Conservation (phyloP, 2,329 filamentous ascomycete species). For the Curvularia spicifera region DNA sequence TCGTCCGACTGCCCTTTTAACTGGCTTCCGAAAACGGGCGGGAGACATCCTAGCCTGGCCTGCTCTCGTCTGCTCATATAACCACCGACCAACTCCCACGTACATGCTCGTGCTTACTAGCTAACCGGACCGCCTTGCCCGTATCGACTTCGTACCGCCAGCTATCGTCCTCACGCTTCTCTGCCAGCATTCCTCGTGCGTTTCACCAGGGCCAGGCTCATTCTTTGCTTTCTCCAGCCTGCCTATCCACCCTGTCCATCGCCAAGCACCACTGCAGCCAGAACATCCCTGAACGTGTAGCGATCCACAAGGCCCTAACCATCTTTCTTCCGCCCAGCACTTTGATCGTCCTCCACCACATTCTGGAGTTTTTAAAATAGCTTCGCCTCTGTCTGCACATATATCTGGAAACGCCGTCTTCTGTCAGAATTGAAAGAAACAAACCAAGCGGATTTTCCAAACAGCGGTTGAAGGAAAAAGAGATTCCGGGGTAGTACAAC, state of each 20-base stretch:
- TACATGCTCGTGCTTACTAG: background rate
- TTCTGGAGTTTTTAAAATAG: background rate
- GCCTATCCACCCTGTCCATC: conserved; percentile 19
- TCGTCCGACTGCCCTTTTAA: conserved; percentile 4
- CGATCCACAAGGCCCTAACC: conserved; percentile 26
- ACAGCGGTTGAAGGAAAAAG: background rate
- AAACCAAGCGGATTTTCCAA: background rate
- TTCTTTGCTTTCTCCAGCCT: conserved; percentile 1
- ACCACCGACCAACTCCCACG: background rate
- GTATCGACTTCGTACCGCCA: background rate
- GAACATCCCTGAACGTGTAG: conserved; percentile 32
- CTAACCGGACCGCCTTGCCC: background rate
- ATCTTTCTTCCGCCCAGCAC: conserved; percentile 6
- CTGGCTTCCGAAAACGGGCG: conserved; percentile 1
- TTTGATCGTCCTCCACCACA: background rate
- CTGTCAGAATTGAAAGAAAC: background rate
- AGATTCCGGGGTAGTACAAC: background rate
- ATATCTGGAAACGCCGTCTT: background rate
- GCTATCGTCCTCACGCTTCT: background rate
- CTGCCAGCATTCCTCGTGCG: background rate
- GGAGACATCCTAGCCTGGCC: conserved; percentile 1
- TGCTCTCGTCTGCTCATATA: background rate
- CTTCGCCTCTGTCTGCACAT: background rate
- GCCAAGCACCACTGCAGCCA: conserved; percentile 33
- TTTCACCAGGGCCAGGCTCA: background rate